Percentiles rank a stretch among this genome's conserved stretches.
Evolutionary conservation across 2,329 filamentous ascomycete genomes (phyloP).

Genomic region (Basipetospora chlamydospora): DNA sequence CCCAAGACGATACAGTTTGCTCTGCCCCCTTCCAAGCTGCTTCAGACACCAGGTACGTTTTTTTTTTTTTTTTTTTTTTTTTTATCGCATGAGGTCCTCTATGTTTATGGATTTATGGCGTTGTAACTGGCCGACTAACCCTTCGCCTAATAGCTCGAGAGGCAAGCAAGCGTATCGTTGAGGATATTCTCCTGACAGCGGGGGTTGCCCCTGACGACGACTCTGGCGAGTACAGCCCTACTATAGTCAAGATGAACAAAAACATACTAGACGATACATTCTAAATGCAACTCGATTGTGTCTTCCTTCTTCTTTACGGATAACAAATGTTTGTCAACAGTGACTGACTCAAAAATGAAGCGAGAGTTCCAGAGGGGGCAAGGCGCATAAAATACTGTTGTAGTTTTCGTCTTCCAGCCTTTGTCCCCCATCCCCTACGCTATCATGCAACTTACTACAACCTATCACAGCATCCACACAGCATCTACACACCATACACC

Average conservation of each 20-base stretch:
- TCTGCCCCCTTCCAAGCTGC: conserved; percentile 57
- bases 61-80: conserved; percentile 3
- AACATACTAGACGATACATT: conserved; percentile 50
- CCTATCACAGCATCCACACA: too few relatives aligned
- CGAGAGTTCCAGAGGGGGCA: too few relatives aligned
- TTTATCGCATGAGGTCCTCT: conserved; percentile 4
- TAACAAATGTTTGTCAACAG: too few relatives aligned
- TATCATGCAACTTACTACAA: too few relatives aligned
- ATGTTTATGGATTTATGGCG: too few relatives aligned
- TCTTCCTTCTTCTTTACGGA: too few relatives aligned
- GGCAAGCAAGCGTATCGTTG: conserved; percentile 67
- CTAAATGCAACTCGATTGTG: conserved; percentile 16
- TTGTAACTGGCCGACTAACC: too few relatives aligned
- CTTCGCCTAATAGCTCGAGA: conserved; percentile 63
- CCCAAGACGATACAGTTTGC: conserved; percentile 89
- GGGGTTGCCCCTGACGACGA: conserved; percentile 44
- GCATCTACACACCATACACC: too few relatives aligned
- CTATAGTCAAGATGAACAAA: conserved; percentile 50
- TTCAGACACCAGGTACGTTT: conserved; percentile 62
- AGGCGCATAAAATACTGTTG: too few relatives aligned
- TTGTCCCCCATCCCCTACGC: too few relatives aligned
- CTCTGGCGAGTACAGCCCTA: conserved; percentile 46
- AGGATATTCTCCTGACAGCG: conserved; percentile 63
- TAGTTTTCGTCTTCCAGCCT: too few relatives aligned
- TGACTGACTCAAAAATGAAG: too few relatives aligned